Conservation (phyloP, 208 protist species). For the Wallacemonas rigidus region DNA sequence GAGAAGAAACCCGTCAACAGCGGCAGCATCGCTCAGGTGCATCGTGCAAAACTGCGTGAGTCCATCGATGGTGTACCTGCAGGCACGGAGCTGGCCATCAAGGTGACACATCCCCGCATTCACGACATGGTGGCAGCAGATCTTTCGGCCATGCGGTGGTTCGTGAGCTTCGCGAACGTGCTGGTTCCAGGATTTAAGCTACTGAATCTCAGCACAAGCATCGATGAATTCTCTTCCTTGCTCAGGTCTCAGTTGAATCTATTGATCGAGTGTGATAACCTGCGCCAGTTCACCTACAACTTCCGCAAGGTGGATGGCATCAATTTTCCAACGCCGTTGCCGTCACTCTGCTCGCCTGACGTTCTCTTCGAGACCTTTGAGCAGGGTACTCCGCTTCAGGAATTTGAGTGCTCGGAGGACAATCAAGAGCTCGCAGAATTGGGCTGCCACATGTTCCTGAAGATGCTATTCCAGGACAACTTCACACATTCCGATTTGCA, state of each 20-base stretch:
- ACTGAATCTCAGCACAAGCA: constrained; percentile 63
- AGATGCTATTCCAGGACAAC: constrained; percentile 95
- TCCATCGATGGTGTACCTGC: constrained; percentile 76
- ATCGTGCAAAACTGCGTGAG: constrained; percentile 74
- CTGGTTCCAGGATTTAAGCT: constrained; percentile 64
- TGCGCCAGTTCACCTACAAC: constrained; percentile 85
- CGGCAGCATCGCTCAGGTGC: constrained; percentile 93
- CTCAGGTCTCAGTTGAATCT: constrained; percentile 90
- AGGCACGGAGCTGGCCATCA: constrained; percentile 87
- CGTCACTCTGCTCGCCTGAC: constrained; percentile 51
- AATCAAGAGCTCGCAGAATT: constrained; percentile 71
- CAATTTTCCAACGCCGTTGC: constrained; percentile 82
- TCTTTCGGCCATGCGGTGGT: constrained; percentile 67
- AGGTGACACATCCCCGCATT: constrained; percentile 91
- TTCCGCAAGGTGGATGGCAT: constrained; percentile 72
- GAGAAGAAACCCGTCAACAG: constrained; percentile 85
- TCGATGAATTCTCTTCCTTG: constrained; percentile 80
- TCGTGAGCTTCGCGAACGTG: constrained; percentile 44
- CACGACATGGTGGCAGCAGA: constrained; percentile 70
- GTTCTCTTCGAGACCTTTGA: constrained; percentile 93
- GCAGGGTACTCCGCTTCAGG: constrained; percentile 71
- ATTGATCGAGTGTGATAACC: constrained; percentile 79
- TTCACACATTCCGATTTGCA: constrained; percentile 95
- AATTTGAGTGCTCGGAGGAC: constrained; percentile 40
- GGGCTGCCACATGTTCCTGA: constrained; percentile 93